Base-by-base conservation (phyloP, 2,329 filamentous ascomycete species). In the Cladobotryum protrusum region DNA sequence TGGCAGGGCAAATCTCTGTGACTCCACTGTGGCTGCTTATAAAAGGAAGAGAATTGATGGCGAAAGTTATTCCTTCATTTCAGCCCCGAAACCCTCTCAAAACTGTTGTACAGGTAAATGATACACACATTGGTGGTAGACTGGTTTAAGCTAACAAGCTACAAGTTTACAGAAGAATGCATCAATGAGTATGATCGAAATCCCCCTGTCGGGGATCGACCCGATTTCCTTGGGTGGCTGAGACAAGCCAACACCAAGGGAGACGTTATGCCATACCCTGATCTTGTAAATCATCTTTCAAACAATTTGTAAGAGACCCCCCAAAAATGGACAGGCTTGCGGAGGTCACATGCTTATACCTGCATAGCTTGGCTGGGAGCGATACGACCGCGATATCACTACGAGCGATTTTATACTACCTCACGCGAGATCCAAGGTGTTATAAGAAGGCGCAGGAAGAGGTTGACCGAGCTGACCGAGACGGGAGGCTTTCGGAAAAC, bases 361-460 rank as follows among this genome's bases (percentile, higher is more conserved):
- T 75, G 51, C 87, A 87, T 84, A 78, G 78, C 0, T 81, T 78
- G 48, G 82, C 82, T 0, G 83, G 83, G 5, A 79, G 76, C 2
- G 83, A 87, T 62, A 86, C 83, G 2, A 87, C 83, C 0, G 82
- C 79, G 17, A 85, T 86, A 59, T 76, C 72, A 32, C 67, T 86
- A 0, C 75, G 74, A 11, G 72, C 78, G 2, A 70, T 85, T 2
- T 79, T 86, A 58, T 85, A 85, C 64, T 77, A 79, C 63, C 63
- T 85, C 7, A 67, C 85, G 36, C 78, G 76, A 60, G 72, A 82
- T 53, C 78, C 77, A 0, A 48, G 56, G 1, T 68, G 69, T 35
- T 74, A 77, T 58, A 43, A 62, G 5, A 77, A 72, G 47, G 62
- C 83, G 15, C 73, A 77, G 62, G 56, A 65, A 4, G 82, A 86